Conservation (phyloP, 2,329 filamentous ascomycete species). For the Fusarium graminum region DNA sequence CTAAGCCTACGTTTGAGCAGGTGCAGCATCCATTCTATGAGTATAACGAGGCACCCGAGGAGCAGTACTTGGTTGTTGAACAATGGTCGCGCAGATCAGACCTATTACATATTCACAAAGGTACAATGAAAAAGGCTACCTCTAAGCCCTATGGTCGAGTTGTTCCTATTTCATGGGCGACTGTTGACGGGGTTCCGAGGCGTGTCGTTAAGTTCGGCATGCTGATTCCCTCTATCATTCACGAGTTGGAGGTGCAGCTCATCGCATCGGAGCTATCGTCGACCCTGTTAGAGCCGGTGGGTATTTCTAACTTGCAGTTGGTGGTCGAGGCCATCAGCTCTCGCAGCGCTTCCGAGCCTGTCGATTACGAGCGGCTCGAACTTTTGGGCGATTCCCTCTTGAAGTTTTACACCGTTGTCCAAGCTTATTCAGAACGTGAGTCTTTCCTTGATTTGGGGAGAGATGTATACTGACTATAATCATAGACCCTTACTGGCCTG, state of each 20-base stretch:
- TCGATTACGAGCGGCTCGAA: slow-evolving; percentile 86
- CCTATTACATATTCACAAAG: slow-evolving; percentile 63
- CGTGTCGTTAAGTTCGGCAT: slow-evolving; percentile 65
- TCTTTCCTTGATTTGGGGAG: background rate
- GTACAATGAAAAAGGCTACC: slow-evolving; percentile 29
- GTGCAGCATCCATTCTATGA: slow-evolving; percentile 56
- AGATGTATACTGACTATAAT: background rate
- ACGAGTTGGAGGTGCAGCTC: slow-evolving; percentile 75
- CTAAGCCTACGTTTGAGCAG: slow-evolving; percentile 59
- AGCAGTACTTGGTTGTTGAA: slow-evolving; percentile 62
- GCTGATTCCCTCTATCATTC: slow-evolving; percentile 79
- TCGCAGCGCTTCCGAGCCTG: slow-evolving; percentile 68
- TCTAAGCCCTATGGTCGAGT: slow-evolving; percentile 60
- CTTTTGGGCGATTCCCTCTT: slow-evolving; percentile 88
- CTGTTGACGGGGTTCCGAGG: slow-evolving; percentile 62
- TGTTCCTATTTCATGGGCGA: slow-evolving; percentile 63
- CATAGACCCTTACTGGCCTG: slow-evolving; percentile 76
- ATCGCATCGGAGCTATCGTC: slow-evolving; percentile 70
- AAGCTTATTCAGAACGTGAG: slow-evolving; percentile 69
- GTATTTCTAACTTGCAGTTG: slow-evolving; percentile 66
- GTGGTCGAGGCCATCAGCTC: slow-evolving; percentile 79
- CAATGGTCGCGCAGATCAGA: slow-evolving; percentile 69
- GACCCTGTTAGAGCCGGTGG: slow-evolving; percentile 56
- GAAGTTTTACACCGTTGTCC: slow-evolving; percentile 78
- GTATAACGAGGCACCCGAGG: slow-evolving; percentile 59